Evolutionary conservation across 2,329 filamentous ascomycete species (phyloP), one percentile per base, ranked within the genome.

Genomic region (Fusarium sp.): DNA sequence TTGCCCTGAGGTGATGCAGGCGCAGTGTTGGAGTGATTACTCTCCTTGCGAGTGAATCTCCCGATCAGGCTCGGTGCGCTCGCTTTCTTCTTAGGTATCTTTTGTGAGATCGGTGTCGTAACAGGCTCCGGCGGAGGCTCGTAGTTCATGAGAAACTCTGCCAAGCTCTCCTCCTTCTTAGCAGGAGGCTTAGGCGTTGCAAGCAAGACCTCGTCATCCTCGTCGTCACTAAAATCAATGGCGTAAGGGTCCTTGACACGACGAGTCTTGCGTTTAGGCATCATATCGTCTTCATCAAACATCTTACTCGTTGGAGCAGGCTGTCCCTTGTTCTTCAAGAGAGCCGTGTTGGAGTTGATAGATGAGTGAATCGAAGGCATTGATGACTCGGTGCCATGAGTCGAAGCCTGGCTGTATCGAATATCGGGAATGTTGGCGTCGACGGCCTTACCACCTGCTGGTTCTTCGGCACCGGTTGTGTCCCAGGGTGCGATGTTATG

Each of bases 231-330:
- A 35, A 90, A 85, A 77, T 98, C 95, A 71, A 98, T 94, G n/a
- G 94, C 94, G 74, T 98, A 98, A 0, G 95, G 96, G 77, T 99
- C 96, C 62, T 89, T 93, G 56, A 94, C 90, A 33, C 94, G 90
- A 49, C 92, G 89, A 47, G 92, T 93, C 77, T 93, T 97, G 59
- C 93, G 89, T 75, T 89, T 88, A 9, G 93, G 92, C 79, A 90
- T 87, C 77, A 86, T 85, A 53, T 88, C 84, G 3, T 86, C 85
- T 5, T 88, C 85, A 33, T 85, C 85, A 68, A 86, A 84, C 57
- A 82, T 80, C 55, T 80, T 83, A 52, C 77, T 79, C 45, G 80
- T 56, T 13, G 75, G 62, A 9, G 67, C 68, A 41, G 76, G 44
- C 9, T 71, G 53, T 74, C 81, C 76, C 68, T 83, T 84, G 62